These are phyloP conservation scores for Neopestalotiopsis sp. DNA, from an alignment of 2,329 filamentous ascomycete species.

Conservation along the genomic window DNA sequence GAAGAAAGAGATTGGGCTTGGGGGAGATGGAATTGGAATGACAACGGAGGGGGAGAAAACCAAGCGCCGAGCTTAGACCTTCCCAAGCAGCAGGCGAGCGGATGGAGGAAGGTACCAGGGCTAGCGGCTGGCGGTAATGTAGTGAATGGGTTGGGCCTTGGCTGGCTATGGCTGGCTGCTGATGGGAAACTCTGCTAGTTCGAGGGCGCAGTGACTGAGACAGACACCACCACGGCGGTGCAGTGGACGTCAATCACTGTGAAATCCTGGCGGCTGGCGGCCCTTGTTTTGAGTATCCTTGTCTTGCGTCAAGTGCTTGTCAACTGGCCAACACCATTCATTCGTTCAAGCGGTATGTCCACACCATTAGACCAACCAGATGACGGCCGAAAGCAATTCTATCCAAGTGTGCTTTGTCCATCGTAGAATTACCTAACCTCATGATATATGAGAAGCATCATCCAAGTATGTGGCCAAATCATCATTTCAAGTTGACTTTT, in stretches of 20 bases:
- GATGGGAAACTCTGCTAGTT: neutral
- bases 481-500: neutral
- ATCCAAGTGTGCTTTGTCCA: neutral
- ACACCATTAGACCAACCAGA: neutral
- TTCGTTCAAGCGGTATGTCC: neutral
- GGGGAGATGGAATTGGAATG: conserved; percentile 7
- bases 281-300: neutral
- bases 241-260: neutral
- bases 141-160: too few relatives aligned
- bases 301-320: conserved; percentile 1
- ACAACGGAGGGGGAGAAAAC: conserved; percentile 9
- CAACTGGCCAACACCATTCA: neutral
- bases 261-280: neutral
- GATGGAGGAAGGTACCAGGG: conserved; percentile 4
- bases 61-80: neutral
- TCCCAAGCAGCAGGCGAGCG: neutral
- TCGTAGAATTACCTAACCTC: too few relatives aligned
- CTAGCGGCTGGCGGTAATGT: neutral
- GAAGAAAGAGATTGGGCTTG: conserved; percentile 12
- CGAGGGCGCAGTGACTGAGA: neutral
- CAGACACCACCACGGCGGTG: neutral
- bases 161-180: too few relatives aligned
- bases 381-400: neutral
- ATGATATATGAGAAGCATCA: neutral
- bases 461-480: neutral